Conservation (phyloP, 495 filamentous ascomycete genomes). For the Glarea lozoyensis region DNA sequence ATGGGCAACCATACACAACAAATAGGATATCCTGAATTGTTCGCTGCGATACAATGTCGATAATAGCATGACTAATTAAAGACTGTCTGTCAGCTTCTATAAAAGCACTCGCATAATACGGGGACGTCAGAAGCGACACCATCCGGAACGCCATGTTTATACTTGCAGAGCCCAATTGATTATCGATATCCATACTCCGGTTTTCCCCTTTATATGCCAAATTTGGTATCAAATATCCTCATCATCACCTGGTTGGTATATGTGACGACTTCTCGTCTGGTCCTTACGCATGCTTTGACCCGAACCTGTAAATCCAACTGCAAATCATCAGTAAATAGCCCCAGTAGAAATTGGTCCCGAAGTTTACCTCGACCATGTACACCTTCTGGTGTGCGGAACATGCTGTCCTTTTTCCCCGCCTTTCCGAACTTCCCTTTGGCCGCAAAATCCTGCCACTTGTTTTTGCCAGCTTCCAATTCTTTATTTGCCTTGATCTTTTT, state of each 20-base stretch:
- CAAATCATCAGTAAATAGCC: conserved; percentile 5
- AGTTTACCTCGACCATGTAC: conserved; percentile 72
- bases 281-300: conserved; percentile 94
- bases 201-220: too few species aligned
- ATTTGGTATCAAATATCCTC: conserved; percentile 17
- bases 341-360: not conserved
- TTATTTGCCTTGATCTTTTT: conserved; percentile 86
- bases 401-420: conserved; percentile 79
- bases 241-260: conserved; percentile 76
- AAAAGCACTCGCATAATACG: too few species aligned
- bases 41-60: too few species aligned
- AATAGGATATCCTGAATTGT: too few species aligned
- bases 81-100: conserved; percentile 23
- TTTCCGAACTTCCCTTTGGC: conserved; percentile 71
- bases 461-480: conserved; percentile 83
- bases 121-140: too few species aligned
- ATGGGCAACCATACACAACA: too few species aligned
- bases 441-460: conserved; percentile 89
- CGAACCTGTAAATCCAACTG: conserved; percentile 93
- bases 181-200: not conserved
- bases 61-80: too few species aligned
- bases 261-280: conserved; percentile 69
- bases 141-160: conserved; percentile 20
- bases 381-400: conserved; percentile 89
- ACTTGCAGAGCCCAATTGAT: conserved; percentile 16